Evolutionary conservation across 495 filamentous ascomycete species (phyloP), one percentile per base, ranked within the genome.

Genomic region (Annulohypoxylon moriforme): DNA sequence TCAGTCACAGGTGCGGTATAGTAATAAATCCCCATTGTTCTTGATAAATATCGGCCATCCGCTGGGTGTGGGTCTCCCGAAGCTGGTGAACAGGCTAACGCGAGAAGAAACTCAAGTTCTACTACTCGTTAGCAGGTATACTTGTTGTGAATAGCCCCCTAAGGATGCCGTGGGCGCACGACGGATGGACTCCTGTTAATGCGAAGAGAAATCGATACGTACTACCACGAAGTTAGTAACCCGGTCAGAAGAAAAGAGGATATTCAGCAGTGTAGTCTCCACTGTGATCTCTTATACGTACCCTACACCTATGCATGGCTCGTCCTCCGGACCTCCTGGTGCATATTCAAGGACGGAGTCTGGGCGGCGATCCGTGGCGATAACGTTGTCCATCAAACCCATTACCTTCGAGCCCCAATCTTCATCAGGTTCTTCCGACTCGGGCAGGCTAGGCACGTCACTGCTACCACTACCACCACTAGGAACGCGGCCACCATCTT

Each of bases 61-160:
- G 4, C 16, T 29, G 68, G 68, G 16, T 71, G 68, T 13, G 68
- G 68, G 27, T 71, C 50, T 34, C 1, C 7, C 55, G 7, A 2
- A 6, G 10, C 7, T 31, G 36, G 10, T n/a, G 11, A 13, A n/a
- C n/a, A n/a, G 36, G 11, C 13, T 18, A 61, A 20, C 6, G 61
- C 68, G 20, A 71, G 24, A 20, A 71, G 61, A 61, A 71, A 71
- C 34, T 71, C 68, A 8, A 71, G 61, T 16, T 71, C 68, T 71
- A 18, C 5, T 29, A 59, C 8, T 2, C 46, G 29, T 71, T 57
- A 71, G 14, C 50, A 36, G 4, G 3, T 38, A 34, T n/a, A 24
- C 18, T 22, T 18, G 8, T 7, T 4, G 11, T 22, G 18, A 16
- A 24, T 20, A 13, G 1, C 31, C 31, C 27, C 5, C 36, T 34